Conservation (phyloP, 768 basidiomycete species). For the Postia placenta region DNA sequence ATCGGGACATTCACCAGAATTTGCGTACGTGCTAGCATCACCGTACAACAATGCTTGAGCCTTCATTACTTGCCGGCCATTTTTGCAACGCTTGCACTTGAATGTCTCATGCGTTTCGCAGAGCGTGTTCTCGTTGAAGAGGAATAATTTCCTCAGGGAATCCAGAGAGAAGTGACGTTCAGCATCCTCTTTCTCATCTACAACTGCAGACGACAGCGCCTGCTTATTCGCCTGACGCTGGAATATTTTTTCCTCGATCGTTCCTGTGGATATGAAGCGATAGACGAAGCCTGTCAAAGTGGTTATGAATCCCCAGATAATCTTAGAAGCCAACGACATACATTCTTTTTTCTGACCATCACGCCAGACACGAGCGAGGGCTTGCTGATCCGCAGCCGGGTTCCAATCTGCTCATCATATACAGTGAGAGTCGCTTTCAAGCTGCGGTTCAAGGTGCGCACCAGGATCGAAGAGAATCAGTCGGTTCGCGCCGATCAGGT, state of each 20-base stretch:
- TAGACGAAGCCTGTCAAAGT: conserved; percentile 81
- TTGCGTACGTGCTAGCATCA: conserved; percentile 89
- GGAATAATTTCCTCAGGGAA: conserved; percentile 83
- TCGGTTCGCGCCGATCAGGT: conserved; percentile 92
- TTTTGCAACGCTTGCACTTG: conserved; percentile 89
- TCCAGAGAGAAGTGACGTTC: conserved; percentile 94
- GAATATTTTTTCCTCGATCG: conserved; percentile 99
- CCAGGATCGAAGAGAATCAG: conserved; percentile 95
- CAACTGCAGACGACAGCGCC: conserved; percentile 94
- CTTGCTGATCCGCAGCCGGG: conserved; percentile 97
- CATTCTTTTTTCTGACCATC: conserved; percentile 99
- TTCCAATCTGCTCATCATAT: conserved; percentile 78
- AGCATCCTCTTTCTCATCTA: conserved; percentile 93
- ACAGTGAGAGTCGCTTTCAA: conserved; percentile 5
- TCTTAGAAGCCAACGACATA: conserved; percentile 30
- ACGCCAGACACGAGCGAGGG: conserved; percentile 97
- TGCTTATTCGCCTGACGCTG: conserved; percentile 96
- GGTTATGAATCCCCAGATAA: too few relatives aligned
- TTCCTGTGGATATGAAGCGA: conserved; percentile 94
- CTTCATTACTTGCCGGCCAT: conserved; percentile 80
- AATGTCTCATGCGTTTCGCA: conserved; percentile 98
- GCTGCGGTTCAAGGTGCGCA: conserved; percentile 25
- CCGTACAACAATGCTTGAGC: conserved; percentile 87
- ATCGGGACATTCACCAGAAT: not conserved
- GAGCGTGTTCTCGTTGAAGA: conserved; percentile 78